Conservation (phyloP, 441 rosid species). For the Erysimum cheiri region DNA sequence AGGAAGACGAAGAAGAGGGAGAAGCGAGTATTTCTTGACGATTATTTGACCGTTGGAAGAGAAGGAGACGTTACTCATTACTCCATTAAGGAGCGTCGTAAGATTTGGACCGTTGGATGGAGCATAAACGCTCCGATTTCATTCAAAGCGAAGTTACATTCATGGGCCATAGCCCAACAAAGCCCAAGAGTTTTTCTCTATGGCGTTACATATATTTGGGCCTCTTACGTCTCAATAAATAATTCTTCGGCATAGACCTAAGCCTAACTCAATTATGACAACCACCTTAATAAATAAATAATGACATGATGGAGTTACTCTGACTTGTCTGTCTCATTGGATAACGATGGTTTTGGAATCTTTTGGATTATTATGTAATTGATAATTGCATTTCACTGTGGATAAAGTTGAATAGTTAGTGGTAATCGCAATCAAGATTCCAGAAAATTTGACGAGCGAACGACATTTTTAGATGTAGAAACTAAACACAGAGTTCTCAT, state of each 20-base stretch:
- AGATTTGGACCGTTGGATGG: conserved; percentile 41
- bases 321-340: conserved; percentile 37
- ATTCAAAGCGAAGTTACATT: neutral
- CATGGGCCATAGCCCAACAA: neutral
- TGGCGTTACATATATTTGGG: neutral
- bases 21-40: conserved; percentile 41
- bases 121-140: conserved; percentile 59
- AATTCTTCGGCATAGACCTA: neutral
- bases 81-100: conserved; percentile 33
- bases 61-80: conserved; percentile 61
- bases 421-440: conserved; percentile 27
- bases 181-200: too few species aligned
- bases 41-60: conserved; percentile 76
- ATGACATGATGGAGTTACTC: conserved; percentile 21
- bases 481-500: conserved; percentile 30
- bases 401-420: conserved; percentile 29
- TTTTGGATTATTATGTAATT: neutral
- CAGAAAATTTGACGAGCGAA: neutral
- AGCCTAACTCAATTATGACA: conserved; percentile 14
- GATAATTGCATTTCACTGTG: conserved; percentile 13
- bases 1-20: conserved; percentile 17
- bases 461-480: neutral
- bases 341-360: conserved; percentile 31
- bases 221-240: neutral
- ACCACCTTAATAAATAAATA: neutral